These are phyloP conservation scores for Penicillium sp. DNA, from an alignment of 2,329 filamentous ascomycete genomes.

Conservation along the genomic window DNA sequence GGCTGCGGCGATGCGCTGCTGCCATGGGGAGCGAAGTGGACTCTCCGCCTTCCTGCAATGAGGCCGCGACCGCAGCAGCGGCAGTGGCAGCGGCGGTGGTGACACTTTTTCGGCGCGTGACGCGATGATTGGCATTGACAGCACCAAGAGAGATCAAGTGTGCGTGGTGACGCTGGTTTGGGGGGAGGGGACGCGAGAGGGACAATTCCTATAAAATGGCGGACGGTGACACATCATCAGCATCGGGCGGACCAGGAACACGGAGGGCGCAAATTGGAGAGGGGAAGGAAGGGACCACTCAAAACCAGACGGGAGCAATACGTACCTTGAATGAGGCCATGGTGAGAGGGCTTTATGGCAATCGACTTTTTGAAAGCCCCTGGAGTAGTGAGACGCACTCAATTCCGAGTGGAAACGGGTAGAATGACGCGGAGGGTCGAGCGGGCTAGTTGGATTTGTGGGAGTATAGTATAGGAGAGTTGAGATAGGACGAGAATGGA, in stretches of 20 bases:
- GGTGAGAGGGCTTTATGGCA: slow-evolving; percentile 35
- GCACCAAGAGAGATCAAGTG: slow-evolving; percentile 78
- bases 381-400: slow-evolving; percentile 18
- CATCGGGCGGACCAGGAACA: slow-evolving; percentile 4
- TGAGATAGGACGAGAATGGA: slow-evolving; percentile 1
- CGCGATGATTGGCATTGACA: slow-evolving; percentile 79
- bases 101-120: slow-evolving; percentile 93
- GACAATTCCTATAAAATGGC: slow-evolving; percentile 45
- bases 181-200: slow-evolving; percentile 68
- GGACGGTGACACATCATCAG: slow-evolving; percentile 29
- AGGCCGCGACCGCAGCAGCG: slow-evolving; percentile 69
- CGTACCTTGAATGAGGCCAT: slow-evolving; percentile 49
- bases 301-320: not conserved
- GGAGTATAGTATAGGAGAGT: not conserved
- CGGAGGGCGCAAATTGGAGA: not conserved
- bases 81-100: slow-evolving; percentile 75
- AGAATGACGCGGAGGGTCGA: slow-evolving; percentile 18
- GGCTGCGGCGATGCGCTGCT: slow-evolving; percentile 59
- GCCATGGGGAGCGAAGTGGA: slow-evolving; percentile 62
- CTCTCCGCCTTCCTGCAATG: slow-evolving; percentile 67
- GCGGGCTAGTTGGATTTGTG: slow-evolving; percentile 11
- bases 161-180: slow-evolving; percentile 76
- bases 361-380: slow-evolving; percentile 32
- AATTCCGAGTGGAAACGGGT: slow-evolving; percentile 25
- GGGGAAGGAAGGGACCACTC: not conserved